Evolutionary conservation across 2,329 filamentous ascomycete genomes (phyloP), one percentile per base, ranked within the genome.

Genomic region (Leptographium galeiforme): DNA sequence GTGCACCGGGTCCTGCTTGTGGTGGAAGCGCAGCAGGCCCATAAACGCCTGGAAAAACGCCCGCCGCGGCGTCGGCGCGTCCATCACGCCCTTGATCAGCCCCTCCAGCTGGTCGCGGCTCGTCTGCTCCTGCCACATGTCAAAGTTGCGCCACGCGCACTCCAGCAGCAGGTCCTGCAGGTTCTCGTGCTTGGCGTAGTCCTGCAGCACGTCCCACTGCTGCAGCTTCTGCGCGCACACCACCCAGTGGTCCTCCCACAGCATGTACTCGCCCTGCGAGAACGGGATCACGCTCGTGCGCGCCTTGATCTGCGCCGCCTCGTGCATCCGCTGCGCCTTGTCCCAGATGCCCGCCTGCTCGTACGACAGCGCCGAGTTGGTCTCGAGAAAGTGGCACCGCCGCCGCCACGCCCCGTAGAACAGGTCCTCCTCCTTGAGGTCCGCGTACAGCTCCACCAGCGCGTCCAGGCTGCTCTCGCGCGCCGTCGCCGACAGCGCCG

Each of bases 261-360:
- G 78, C 80, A 95, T 96, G 69, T 99, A 99, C 68, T 99, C 93
- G 36, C 85, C 89, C 62, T 94, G 87, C 1, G 91, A 95, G 67
- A 96, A 97, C 0, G 93, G 91, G 57, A 97, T 82, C n/a, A 91
- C 88, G 51, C 90, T 93, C 0, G 91, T 97, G 48, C 94, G 82
- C 46, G 94, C 93, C 67, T 97, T 98, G 66, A 98, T 89, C 68
- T 98, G 94, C 0, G 94, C 93, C 53, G 85, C 85, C 68, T 99
- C 93, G 67, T 97, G 98, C 72, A 96, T 85, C 63, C 87, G 87
- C 70, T 98, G 94, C 1, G 94, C 90, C 69, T 97, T 97, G 63
- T 98, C 93, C 94, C 93, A 98, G 80, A 97, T 95, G 48, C 93
- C 93, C 62, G 95, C 95, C 66, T 99, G 94, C 70, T 99, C 94